phyloP scores from a whole-genome alignment of 495 filamentous ascomycete genomes.

The Lophiostoma macrostomum region DNA sequence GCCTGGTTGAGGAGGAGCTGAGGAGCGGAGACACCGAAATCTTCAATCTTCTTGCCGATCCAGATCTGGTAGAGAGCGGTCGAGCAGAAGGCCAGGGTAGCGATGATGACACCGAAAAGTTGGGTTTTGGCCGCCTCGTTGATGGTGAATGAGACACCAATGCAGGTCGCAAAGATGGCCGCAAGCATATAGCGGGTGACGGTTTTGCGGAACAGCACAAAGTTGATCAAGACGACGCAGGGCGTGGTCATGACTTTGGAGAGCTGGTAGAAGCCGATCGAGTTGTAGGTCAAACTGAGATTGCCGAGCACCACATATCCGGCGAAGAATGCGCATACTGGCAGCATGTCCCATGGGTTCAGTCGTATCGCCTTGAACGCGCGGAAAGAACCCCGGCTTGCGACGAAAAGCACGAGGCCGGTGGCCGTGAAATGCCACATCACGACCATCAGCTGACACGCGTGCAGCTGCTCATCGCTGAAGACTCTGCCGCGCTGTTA shows the following conservation, averaged over 20 bases:
- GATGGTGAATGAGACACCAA: constrained; percentile 33
- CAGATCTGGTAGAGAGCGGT: constrained; percentile 45
- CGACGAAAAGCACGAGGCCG: constrained; percentile 37
- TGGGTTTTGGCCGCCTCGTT: constrained; percentile 34
- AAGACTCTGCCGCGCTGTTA: constrained; percentile 29
- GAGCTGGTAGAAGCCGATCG: constrained; percentile 44
- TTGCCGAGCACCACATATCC: constrained; percentile 43
- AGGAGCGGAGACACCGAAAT: constrained; percentile 39
- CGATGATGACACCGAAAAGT: constrained; percentile 38
- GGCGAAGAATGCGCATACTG: constrained; percentile 43
- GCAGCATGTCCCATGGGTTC: constrained; percentile 40
- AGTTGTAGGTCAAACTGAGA: constrained; percentile 42
- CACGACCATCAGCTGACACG: constrained; percentile 34
- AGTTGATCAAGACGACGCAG: constrained; percentile 42
- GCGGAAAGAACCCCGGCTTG: constrained; percentile 38
- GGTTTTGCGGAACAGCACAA: constrained; percentile 39
- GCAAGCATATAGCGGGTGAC: constrained; percentile 36
- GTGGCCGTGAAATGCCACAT: constrained; percentile 47
- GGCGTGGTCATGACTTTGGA: constrained; percentile 45
- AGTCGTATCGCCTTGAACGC: constrained; percentile 41
- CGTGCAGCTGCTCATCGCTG: constrained; percentile 31
- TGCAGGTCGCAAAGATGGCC: constrained; percentile 31
- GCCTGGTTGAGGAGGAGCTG: constrained; percentile 44
- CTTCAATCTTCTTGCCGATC: constrained; percentile 46
- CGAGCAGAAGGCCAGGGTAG: constrained; percentile 38